phyloP scores from a whole-genome alignment of 768 basidiomycete genomes.

The Psilocybe cubensis region DNA sequence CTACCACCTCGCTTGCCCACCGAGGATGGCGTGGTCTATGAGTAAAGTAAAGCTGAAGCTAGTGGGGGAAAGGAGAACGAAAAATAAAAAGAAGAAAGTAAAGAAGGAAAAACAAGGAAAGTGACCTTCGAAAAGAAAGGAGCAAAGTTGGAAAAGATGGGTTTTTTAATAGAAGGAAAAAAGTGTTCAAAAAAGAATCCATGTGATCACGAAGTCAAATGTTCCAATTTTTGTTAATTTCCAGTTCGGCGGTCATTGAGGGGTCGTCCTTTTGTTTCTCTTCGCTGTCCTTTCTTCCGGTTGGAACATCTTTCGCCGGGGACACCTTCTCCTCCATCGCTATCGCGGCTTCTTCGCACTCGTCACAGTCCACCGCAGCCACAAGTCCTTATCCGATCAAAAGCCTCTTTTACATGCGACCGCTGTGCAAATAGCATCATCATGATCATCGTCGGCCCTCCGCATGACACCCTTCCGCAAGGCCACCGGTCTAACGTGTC shows the following conservation, averaged over 20 bases:
- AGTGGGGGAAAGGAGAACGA: too few relatives aligned
- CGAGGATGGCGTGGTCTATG: neutral
- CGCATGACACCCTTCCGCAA: neutral
- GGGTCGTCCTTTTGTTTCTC: neutral
- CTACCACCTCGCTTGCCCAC: neutral
- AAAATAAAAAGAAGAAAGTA: neutral
- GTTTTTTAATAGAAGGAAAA: neutral
- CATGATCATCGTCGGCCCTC: neutral
- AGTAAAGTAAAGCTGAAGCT: neutral
- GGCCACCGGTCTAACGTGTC: neutral
- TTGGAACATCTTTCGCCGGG: too few relatives aligned
- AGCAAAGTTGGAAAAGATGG: conserved; percentile 1
- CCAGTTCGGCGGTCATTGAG: neutral
- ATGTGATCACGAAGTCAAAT: neutral
- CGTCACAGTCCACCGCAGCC: conserved; percentile 5
- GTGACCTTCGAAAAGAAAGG: conserved; percentile 9
- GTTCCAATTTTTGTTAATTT: neutral
- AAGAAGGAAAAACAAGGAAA: conserved; percentile 1
- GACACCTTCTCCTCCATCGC: neutral
- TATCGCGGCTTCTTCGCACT: neutral
- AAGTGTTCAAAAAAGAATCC: neutral
- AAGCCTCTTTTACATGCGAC: neutral
- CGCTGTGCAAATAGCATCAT: neutral
- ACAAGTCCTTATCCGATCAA: conserved; percentile 12
- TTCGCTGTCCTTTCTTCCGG: too few relatives aligned